Percentiles rank a stretch among this genome's conserved stretches.
Evolutionary conservation across 495 filamentous ascomycete genomes (phyloP).

Genomic region (Thozetella sp.): DNA sequence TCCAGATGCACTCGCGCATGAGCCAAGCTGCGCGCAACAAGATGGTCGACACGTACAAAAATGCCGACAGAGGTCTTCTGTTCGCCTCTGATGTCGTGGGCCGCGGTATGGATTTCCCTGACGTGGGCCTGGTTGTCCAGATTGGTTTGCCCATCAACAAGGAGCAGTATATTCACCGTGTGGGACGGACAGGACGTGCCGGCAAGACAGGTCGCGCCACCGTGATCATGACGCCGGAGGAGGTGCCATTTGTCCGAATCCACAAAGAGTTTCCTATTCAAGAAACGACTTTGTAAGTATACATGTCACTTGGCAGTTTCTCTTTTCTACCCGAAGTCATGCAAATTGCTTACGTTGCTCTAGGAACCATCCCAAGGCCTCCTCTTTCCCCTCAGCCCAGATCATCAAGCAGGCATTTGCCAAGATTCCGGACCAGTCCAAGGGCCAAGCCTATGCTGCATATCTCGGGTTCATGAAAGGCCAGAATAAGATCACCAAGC

Average conservation of each 20-base stretch:
- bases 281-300: slow-evolving; percentile 15
- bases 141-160: slow-evolving; percentile 82
- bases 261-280: slow-evolving; percentile 31
- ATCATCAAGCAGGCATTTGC: slow-evolving; percentile 22
- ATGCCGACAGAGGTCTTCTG: slow-evolving; percentile 76
- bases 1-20: slow-evolving; percentile 64
- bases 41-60: slow-evolving; percentile 83
- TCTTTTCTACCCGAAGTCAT: neutral
- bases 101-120: slow-evolving; percentile 81
- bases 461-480: slow-evolving; percentile 25
- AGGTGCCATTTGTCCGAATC: slow-evolving; percentile 58
- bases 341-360: neutral
- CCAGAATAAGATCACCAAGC: slow-evolving; percentile 13
- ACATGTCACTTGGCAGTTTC: neutral
- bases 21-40: slow-evolving; percentile 75
- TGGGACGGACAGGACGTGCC: slow-evolving; percentile 88
- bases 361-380: slow-evolving; percentile 20
- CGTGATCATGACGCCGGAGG: slow-evolving; percentile 83
- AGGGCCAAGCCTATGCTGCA: slow-evolving; percentile 23
- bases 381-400: slow-evolving; percentile 12
- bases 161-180: slow-evolving; percentile 86
- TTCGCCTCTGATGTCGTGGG: slow-evolving; percentile 90
- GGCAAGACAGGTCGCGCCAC: slow-evolving; percentile 79
- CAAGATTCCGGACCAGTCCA: slow-evolving; percentile 20
- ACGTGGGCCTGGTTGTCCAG: slow-evolving; percentile 81